Percentiles rank a stretch among this genome's conserved stretches.
These are phyloP conservation scores for Dactylellina parvicollis DNA, from an alignment of 2,329 filamentous ascomycete genomes.

Conservation along the genomic window DNA sequence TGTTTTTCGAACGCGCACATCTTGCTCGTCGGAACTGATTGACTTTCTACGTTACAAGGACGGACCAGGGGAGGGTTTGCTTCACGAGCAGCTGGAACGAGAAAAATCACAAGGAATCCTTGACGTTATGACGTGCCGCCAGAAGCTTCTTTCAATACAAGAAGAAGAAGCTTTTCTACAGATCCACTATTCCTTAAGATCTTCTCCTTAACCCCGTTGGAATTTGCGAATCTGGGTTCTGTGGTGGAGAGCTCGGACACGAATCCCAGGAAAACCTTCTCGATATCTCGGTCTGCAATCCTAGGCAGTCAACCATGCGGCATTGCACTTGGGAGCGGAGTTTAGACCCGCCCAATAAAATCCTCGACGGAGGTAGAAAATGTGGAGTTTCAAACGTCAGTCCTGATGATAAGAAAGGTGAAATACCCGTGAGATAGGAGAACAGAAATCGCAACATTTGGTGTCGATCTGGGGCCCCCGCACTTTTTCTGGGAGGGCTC, in stretches of 20 bases:
- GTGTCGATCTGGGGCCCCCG: conserved; percentile 3
- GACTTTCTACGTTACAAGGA: neutral
- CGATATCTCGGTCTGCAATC: neutral
- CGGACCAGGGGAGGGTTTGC: conserved; percentile 10
- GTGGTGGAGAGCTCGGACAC: conserved; percentile 1
- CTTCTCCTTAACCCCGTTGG: conserved; percentile 11
- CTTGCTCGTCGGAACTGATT: neutral
- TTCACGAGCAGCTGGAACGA: too few species aligned
- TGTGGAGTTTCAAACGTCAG: conserved; percentile 23
- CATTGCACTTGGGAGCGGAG: neutral
- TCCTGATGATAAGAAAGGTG: neutral
- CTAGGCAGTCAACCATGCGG: conserved; percentile 10
- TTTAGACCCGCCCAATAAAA: neutral
- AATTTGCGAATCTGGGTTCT: neutral
- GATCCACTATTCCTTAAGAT: conserved; percentile 22
- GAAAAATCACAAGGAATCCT: neutral
- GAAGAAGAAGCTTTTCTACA: too few species aligned
- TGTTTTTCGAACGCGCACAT: neutral
- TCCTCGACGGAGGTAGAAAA: neutral
- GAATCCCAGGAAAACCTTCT: neutral
- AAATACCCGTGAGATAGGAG: neutral
- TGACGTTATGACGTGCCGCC: conserved; percentile 20
- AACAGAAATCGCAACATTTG: conserved; percentile 5
- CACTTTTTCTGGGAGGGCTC: neutral
- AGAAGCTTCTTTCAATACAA: too few species aligned